These are phyloP conservation scores for Aspergillus sclerotioniger DNA, from an alignment of 495 filamentous ascomycete species.

Conservation along the genomic window DNA sequence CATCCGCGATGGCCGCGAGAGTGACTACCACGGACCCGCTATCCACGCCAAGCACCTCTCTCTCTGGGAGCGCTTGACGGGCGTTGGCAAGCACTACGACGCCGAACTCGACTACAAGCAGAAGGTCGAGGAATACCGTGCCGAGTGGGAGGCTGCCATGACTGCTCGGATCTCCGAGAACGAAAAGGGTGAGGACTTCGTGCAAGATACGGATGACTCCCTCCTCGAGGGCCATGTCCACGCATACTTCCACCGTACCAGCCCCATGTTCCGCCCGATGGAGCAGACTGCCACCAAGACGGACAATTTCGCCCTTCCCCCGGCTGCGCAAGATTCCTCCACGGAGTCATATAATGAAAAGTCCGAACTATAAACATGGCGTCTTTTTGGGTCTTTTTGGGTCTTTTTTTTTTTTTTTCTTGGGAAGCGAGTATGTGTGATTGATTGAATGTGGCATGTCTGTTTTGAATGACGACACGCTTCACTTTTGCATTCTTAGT, in stretches of 20 bases:
- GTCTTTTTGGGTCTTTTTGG: conserved; percentile 12
- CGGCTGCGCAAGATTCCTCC: conserved; percentile 34
- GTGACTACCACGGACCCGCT: conserved; percentile 85
- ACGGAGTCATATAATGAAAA: conserved; percentile 25
- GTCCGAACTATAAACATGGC: conserved; percentile 6
- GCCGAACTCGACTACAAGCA: conserved; percentile 72
- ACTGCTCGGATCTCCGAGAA: conserved; percentile 49
- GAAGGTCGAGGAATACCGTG: conserved; percentile 76
- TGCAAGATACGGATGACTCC: conserved; percentile 39
- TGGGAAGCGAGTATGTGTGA: not conserved
- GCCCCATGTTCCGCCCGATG: conserved; percentile 49
- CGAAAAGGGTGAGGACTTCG: conserved; percentile 28
- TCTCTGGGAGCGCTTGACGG: conserved; percentile 70
- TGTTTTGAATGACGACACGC: conserved; percentile 7
- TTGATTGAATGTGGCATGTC: conserved; percentile 14
- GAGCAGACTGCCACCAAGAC: conserved; percentile 35
- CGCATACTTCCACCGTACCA: conserved; percentile 50
- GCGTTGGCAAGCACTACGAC: conserved; percentile 73
- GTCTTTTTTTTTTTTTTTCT: not conserved
- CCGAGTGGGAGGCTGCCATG: conserved; percentile 61
- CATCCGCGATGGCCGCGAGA: conserved; percentile 67
- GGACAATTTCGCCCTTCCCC: conserved; percentile 41
- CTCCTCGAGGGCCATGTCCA: conserved; percentile 47
- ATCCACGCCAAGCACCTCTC: conserved; percentile 84
- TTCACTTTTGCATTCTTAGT: conserved; percentile 8